Evolutionary conservation across 75 land plant species (phyloP).

Genomic region (Azolla pinnata): DNA sequence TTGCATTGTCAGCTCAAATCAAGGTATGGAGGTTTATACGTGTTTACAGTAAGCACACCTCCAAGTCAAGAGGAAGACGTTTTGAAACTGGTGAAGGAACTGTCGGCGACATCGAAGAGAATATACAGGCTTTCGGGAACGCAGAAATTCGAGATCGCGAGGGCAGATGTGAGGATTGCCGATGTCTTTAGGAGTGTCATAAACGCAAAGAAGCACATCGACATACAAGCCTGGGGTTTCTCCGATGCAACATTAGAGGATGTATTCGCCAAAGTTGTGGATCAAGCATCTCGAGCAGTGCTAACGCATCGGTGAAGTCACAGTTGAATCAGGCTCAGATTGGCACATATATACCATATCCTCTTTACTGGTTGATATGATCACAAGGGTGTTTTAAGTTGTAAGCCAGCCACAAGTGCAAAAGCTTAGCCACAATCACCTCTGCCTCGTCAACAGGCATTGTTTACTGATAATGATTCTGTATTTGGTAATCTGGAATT

Average conservation of each 20-base stretch:
- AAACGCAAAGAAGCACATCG: conserved; percentile 7
- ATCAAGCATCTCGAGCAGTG: background rate
- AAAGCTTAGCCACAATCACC: too few species aligned
- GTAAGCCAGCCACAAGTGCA: too few species aligned
- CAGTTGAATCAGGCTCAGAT: too few species aligned
- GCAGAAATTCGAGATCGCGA: conserved; percentile 31
- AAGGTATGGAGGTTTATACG: conserved; percentile 29
- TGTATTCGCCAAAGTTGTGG: conserved; percentile 34
- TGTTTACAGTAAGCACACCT: conserved; percentile 25
- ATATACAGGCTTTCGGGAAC: conserved; percentile 27
- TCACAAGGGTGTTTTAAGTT: too few species aligned
- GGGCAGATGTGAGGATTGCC: conserved; percentile 16
- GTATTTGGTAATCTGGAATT: too few species aligned
- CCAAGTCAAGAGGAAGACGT: conserved; percentile 18
- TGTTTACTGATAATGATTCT: too few species aligned
- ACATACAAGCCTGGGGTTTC: conserved; percentile 28
- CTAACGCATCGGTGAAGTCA: too few species aligned
- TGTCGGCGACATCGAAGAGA: conserved; percentile 12
- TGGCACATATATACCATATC: too few species aligned
- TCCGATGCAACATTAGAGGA: conserved; percentile 30
- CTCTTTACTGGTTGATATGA: too few species aligned
- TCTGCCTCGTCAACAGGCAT: too few species aligned
- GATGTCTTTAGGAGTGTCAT: conserved; percentile 22
- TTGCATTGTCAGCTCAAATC: conserved; percentile 36
- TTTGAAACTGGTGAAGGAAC: conserved; percentile 7